phyloP scores from a whole-genome alignment of 2,329 filamentous ascomycete species.

The Plenodomus lindquistii region DNA sequence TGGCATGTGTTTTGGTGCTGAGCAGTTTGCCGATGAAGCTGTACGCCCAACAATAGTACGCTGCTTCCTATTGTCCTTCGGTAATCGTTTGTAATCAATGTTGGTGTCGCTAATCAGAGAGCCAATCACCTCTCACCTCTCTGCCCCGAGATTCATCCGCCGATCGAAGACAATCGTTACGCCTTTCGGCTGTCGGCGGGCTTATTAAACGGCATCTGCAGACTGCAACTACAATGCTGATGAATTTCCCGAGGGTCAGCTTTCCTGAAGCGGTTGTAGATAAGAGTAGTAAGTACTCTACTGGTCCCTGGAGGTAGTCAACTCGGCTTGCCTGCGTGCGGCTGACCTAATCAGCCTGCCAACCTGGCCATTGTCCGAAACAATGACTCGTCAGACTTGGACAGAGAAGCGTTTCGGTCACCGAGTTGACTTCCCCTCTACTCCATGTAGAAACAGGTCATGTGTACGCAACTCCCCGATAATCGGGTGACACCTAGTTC shows the following conservation, averaged over 20 bases:
- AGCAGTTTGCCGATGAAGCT: neutral
- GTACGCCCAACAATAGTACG: neutral
- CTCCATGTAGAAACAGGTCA: too few species aligned
- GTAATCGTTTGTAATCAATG: slow-evolving; percentile 10
- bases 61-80: slow-evolving; percentile 1
- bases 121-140: slow-evolving; percentile 1
- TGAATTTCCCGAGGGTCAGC: neutral
- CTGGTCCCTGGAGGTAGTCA: too few species aligned
- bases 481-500: too few species aligned
- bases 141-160: slow-evolving; percentile 4
- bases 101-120: neutral
- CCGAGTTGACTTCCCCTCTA: too few species aligned
- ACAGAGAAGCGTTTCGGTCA: too few species aligned
- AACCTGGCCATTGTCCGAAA: too few species aligned
- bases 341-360: too few species aligned
- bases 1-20: neutral
- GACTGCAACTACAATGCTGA: neutral
- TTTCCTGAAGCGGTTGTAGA: neutral
- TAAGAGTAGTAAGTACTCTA: too few species aligned
- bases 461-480: too few species aligned
- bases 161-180: neutral
- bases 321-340: too few species aligned
- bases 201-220: neutral
- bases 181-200: neutral
- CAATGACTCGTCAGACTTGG: too few species aligned